These are phyloP conservation scores for Aurantiochytrium sp. DNA, from an alignment of 108 stramenopile species.

Conservation along the genomic window DNA sequence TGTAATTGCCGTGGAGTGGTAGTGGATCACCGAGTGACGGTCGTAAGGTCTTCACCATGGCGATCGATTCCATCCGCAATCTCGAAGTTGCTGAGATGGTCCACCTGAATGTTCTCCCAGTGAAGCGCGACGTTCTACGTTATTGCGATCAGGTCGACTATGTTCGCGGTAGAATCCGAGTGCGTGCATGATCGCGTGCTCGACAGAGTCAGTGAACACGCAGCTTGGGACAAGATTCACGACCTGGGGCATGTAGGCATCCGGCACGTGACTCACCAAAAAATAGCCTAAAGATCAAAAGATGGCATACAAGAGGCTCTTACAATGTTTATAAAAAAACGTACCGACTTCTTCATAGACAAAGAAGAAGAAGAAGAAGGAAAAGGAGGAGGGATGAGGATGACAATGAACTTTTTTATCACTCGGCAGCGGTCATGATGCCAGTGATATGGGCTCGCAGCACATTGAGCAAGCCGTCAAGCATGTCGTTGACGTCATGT, in stretches of 20 bases:
- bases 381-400: no score
- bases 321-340: no score
- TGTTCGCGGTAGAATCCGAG: not conserved
- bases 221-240: not conserved
- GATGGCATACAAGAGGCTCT: no score
- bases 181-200: not conserved
- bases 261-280: not conserved
- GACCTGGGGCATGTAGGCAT: not conserved
- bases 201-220: not conserved
- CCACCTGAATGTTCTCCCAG: not conserved
- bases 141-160: not conserved
- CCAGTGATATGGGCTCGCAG: not conserved
- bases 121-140: not conserved
- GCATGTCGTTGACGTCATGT: constrained; percentile 13
- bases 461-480: not conserved
- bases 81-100: not conserved
- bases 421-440: not conserved
- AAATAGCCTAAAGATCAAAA: no score
- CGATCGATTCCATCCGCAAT: not conserved
- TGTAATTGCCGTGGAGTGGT: no score
- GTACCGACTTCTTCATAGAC: no score
- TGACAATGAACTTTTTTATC: no score
- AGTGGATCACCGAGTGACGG: not conserved
- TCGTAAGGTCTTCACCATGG: not conserved
- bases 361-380: no score